Evolutionary conservation across 2,329 filamentous ascomycete species (phyloP).

Genomic region (Sclerotinia nivalis): DNA sequence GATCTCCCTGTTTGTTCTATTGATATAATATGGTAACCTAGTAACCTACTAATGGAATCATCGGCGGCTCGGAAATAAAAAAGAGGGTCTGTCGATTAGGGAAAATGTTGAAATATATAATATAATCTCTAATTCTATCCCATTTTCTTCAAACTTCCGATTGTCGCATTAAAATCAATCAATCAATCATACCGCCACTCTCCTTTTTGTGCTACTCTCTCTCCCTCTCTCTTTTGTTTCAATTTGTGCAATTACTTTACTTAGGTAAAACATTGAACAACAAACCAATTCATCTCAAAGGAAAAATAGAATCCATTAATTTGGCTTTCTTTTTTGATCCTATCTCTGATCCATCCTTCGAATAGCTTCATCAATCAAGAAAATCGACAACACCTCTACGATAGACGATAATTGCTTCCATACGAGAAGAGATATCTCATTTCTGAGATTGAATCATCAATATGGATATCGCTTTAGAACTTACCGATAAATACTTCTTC

Average conservation of each 20-base stretch:
- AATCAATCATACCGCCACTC: conserved; percentile 15
- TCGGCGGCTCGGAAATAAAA: not conserved
- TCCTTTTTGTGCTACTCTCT: not conserved
- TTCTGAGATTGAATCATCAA: conserved; percentile 37
- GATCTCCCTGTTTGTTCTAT: too few species aligned
- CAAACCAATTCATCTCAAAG: not conserved
- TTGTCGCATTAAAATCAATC: not conserved
- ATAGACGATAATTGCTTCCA: not conserved
- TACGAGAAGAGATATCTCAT: not conserved
- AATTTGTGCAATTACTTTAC: not conserved
- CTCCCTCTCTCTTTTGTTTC: not conserved
- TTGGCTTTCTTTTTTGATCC: not conserved
- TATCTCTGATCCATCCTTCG: not conserved
- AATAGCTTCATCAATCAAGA: not conserved
- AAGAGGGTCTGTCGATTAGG: not conserved
- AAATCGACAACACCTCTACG: not conserved
- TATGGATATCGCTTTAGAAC: conserved; percentile 92
- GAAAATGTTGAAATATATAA: not conserved
- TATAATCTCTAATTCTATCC: not conserved
- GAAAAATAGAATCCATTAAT: conserved; percentile 3
- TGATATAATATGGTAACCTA: too few species aligned
- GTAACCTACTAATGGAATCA: too few species aligned
- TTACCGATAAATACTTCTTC: conserved; percentile 77
- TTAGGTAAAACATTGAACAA: not conserved
- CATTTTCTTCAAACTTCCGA: not conserved